Evolutionary conservation across 1,284 basidiomycete species (phyloP).

Genomic region (Lentinula novae-zelandiae): DNA sequence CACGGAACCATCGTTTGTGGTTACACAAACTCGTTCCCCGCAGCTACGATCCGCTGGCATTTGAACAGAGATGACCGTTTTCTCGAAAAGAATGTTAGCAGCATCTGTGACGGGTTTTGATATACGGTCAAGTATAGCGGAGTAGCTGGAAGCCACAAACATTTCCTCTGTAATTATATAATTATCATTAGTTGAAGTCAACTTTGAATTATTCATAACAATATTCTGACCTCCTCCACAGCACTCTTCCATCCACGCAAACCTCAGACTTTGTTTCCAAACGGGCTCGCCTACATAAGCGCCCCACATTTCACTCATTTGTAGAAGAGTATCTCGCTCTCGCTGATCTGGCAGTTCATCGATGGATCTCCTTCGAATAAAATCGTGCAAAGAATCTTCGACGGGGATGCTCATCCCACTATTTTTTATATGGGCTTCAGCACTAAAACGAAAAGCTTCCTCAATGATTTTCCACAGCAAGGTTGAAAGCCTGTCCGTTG

Average conservation of each 20-base stretch:
- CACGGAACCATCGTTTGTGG: not conserved
- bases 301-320: conserved; percentile 8
- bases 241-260: conserved; percentile 7
- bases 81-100: not conserved
- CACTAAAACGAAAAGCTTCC: conserved; percentile 3
- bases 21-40: not conserved
- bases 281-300: conserved; percentile 6
- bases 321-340: conserved; percentile 1
- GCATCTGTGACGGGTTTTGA: not conserved
- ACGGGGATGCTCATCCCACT: not conserved
- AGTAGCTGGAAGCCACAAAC: conserved; percentile 3
- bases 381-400: conserved; percentile 1
- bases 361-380: not conserved
- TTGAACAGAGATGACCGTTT: not conserved
- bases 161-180: not conserved
- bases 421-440: not conserved
- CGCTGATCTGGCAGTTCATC: not conserved
- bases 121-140: not conserved
- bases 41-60: not conserved
- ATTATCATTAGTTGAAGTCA: not conserved
- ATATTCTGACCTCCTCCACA: conserved; percentile 4
- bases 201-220: not conserved
- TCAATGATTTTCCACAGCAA: conserved; percentile 5
- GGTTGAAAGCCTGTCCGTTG: not conserved
- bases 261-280: conserved; percentile 1